Conservation (phyloP, 1,284 basidiomycete species). For the Phlebopus sp. region DNA sequence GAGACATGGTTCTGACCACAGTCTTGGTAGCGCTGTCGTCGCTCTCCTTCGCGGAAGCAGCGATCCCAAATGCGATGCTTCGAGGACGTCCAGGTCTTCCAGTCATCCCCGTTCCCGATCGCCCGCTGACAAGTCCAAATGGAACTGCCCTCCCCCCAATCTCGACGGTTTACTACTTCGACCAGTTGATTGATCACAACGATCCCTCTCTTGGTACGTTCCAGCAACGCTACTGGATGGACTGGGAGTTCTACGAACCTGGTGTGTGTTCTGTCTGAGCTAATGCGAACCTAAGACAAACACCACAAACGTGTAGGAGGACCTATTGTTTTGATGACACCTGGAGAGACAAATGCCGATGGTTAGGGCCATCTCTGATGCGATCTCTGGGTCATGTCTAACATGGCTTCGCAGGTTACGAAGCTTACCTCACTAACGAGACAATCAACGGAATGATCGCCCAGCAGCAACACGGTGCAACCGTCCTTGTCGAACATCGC, state of each 20-base stretch:
- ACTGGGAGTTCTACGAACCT: conserved; percentile 58
- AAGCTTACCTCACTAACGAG: conserved; percentile 57
- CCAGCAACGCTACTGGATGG: conserved; percentile 69
- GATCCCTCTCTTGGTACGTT: conserved; percentile 74
- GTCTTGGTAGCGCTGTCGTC: conserved; percentile 7
- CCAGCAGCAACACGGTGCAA: conserved; percentile 60
- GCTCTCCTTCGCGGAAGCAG: conserved; percentile 16
- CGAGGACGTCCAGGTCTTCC: conserved; percentile 18
- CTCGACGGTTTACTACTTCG: conserved; percentile 59
- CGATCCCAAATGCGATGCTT: conserved; percentile 21
- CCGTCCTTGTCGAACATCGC: conserved; percentile 59
- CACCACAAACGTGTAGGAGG: conserved; percentile 45
- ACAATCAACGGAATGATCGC: conserved; percentile 68
- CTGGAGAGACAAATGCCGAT: conserved; percentile 44
- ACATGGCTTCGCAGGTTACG: conserved; percentile 43
- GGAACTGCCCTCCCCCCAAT: conserved; percentile 23
- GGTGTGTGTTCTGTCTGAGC: conserved; percentile 33
- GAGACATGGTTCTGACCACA: conserved; percentile 12
- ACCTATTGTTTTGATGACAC: conserved; percentile 61
- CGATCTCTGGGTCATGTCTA: conserved; percentile 34
- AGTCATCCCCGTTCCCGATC: conserved; percentile 13
- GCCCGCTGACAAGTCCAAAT: conserved; percentile 11
- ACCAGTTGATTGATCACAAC: conserved; percentile 71
- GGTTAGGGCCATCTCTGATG: conserved; percentile 26
- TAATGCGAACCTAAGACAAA: background rate